These are phyloP conservation scores for California macrophylla DNA, from an alignment of 441 rosid species.

Conservation along the genomic window DNA sequence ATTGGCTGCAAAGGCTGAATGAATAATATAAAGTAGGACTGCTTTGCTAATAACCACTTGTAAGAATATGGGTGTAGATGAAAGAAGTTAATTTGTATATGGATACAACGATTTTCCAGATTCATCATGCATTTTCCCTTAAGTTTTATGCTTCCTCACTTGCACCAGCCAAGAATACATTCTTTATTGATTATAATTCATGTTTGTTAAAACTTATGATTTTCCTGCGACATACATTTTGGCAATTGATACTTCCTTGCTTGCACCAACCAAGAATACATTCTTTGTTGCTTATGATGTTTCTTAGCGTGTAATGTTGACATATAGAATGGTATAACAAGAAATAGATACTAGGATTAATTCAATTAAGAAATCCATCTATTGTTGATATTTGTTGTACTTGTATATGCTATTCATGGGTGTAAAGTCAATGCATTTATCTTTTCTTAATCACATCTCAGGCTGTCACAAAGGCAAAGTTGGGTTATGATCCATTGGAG, in stretches of 20 bases:
- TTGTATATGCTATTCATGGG: slow-evolving; percentile 5
- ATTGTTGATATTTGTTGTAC: slow-evolving; percentile 7
- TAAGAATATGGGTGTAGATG: neutral
- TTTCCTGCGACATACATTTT: neutral
- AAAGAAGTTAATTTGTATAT: neutral
- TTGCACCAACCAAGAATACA: slow-evolving; percentile 2
- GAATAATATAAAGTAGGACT: neutral
- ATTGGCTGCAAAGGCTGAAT: neutral
- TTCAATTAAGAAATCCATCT: slow-evolving; percentile 12
- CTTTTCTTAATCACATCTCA: slow-evolving; percentile 31
- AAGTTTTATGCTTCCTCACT: neutral
- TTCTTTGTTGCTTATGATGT: neutral
- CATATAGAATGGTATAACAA: neutral
- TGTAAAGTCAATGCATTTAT: slow-evolving; percentile 7
- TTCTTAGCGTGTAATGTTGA: neutral
- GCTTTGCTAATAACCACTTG: neutral
- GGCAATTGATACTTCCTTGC: neutral
- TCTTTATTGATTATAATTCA: neutral
- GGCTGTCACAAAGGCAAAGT: slow-evolving; percentile 95
- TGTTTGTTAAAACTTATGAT: neutral
- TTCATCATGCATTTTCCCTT: neutral
- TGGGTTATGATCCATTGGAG: slow-evolving; percentile 95
- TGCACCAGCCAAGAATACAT: neutral
- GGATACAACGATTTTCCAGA: neutral
- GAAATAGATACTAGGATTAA: slow-evolving; percentile 3